These are phyloP conservation scores for Pisolithus tinctorius DNA, from an alignment of 768 basidiomycete genomes.

Conservation along the genomic window DNA sequence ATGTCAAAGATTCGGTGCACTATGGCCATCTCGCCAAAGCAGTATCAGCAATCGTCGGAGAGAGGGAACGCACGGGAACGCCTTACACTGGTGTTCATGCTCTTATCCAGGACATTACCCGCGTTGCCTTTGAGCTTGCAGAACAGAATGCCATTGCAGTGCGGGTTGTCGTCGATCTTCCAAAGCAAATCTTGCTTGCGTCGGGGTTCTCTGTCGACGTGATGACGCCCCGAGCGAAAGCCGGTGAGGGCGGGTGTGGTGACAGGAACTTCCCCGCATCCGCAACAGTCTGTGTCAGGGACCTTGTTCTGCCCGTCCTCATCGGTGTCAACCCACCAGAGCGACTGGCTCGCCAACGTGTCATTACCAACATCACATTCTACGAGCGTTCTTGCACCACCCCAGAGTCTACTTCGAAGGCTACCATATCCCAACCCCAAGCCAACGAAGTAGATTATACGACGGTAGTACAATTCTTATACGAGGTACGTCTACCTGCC, in stretches of 20 bases:
- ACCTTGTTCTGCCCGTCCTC: constrained; percentile 46
- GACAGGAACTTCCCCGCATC: not conserved
- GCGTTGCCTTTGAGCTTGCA: constrained; percentile 32
- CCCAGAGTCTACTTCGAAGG: not conserved
- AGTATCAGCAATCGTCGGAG: constrained; percentile 27
- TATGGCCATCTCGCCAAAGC: constrained; percentile 57
- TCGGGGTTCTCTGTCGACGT: constrained; percentile 36
- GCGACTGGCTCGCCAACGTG: constrained; percentile 54
- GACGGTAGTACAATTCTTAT: constrained; percentile 24
- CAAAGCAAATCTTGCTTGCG: constrained; percentile 49
- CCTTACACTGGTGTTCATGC: constrained; percentile 25
- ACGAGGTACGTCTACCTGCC: constrained; percentile 3
- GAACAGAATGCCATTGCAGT: constrained; percentile 32
- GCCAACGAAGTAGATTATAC: constrained; percentile 28
- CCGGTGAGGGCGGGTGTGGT: not conserved
- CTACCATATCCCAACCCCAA: not conserved
- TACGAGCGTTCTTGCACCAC: constrained; percentile 19
- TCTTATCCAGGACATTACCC: constrained; percentile 31
- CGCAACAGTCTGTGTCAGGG: constrained; percentile 34
- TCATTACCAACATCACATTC: constrained; percentile 48
- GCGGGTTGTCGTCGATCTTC: constrained; percentile 36
- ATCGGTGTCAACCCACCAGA: constrained; percentile 73
- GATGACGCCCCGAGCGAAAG: constrained; percentile 8
- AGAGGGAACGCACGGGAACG: constrained; percentile 1
- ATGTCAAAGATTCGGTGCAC: constrained; percentile 53